These are phyloP conservation scores for Aspergillus heteromorphus DNA, from an alignment of 495 filamentous ascomycete genomes.

Conservation along the genomic window DNA sequence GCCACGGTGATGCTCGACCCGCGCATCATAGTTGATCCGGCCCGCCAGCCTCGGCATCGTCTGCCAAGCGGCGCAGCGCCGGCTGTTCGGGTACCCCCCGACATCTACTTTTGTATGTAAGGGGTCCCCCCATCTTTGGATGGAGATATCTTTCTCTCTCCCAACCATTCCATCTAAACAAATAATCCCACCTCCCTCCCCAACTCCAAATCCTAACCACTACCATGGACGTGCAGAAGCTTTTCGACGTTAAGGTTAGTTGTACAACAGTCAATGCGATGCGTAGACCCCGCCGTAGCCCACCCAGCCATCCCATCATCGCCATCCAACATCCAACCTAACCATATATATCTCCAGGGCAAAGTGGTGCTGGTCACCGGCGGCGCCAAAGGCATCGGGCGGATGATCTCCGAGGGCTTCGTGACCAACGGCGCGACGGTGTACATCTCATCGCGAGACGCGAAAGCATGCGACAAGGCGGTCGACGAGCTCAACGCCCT, in stretches of 20 bases:
- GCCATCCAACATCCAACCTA: too few relatives aligned
- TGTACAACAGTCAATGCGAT: not conserved
- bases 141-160: too few relatives aligned
- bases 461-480: constrained; percentile 53
- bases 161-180: too few relatives aligned
- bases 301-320: too few relatives aligned
- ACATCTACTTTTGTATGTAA: too few relatives aligned
- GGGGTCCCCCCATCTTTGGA: too few relatives aligned
- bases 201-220: too few relatives aligned
- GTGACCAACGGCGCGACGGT: constrained; percentile 76
- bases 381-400: constrained; percentile 64
- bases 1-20: too few relatives aligned
- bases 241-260: constrained; percentile 56
- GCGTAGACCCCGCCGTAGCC: not conserved
- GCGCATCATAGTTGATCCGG: constrained; percentile 7
- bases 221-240: constrained; percentile 49
- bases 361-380: constrained; percentile 73
- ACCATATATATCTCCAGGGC: constrained; percentile 45
- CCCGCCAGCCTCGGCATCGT: constrained; percentile 18
- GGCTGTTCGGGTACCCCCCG: not conserved
- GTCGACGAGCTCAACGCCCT: constrained; percentile 56
- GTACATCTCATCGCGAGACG: constrained; percentile 74
- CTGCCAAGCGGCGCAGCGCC: not conserved
- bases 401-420: constrained; percentile 78
- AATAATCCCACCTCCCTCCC: too few relatives aligned